Evolutionary conservation across 495 filamentous ascomycete species (phyloP).

Genomic region (Endocarpon pusillum): DNA sequence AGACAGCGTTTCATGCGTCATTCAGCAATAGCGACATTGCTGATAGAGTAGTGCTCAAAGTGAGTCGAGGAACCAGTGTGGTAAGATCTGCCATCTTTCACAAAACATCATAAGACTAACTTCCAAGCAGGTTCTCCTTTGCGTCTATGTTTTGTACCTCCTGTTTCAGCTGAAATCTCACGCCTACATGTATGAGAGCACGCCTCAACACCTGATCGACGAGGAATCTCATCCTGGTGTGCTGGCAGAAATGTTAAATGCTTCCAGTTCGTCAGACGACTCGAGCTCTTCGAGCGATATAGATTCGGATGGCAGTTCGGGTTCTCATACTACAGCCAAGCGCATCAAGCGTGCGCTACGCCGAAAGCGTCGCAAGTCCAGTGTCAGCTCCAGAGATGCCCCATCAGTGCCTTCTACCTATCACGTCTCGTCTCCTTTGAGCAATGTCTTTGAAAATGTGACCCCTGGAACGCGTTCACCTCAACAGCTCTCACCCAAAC

Average conservation of each 20-base stretch:
- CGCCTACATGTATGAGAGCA: slow-evolving; percentile 78
- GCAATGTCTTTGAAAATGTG: neutral
- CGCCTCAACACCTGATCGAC: slow-evolving; percentile 76
- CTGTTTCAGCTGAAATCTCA: slow-evolving; percentile 87
- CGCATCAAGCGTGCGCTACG: slow-evolving; percentile 55
- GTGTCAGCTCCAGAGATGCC: slow-evolving; percentile 47
- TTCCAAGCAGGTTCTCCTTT: slow-evolving; percentile 41
- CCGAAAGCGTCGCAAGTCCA: slow-evolving; percentile 54
- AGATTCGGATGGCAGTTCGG: slow-evolving; percentile 46
- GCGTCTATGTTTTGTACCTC: slow-evolving; percentile 75
- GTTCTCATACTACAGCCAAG: slow-evolving; percentile 57
- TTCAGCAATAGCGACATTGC: slow-evolving; percentile 46
- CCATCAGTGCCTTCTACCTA: slow-evolving; percentile 16
- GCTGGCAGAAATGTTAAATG: slow-evolving; percentile 61
- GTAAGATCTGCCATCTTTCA: slow-evolving; percentile 24
- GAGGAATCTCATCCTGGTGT: slow-evolving; percentile 75
- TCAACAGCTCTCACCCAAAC: slow-evolving; percentile 5
- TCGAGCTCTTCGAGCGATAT: slow-evolving; percentile 40
- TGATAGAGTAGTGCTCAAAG: slow-evolving; percentile 52
- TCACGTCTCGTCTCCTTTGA: neutral
- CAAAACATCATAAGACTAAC: neutral
- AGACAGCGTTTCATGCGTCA: slow-evolving; percentile 85
- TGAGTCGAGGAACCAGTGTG: slow-evolving; percentile 84
- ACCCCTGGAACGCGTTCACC: neutral
- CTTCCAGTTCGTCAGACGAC: slow-evolving; percentile 44